Percentiles rank a stretch among this genome's conserved stretches.
Conservation (phyloP, 2,329 filamentous ascomycete species). For the Davidsoniella eucalypti region DNA sequence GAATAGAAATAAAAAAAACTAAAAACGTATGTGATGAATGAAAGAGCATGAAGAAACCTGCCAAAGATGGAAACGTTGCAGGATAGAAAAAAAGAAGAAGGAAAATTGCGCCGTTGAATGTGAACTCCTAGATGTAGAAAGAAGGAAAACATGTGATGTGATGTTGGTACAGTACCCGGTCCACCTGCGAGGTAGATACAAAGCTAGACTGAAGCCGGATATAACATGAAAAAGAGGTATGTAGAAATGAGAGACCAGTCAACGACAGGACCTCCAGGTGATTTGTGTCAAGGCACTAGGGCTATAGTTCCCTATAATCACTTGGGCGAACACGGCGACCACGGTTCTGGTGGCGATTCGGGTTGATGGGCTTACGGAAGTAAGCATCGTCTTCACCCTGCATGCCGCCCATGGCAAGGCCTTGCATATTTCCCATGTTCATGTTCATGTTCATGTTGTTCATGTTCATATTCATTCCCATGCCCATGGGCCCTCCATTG, state of each 20-base stretch:
- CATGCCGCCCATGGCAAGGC: constrained; percentile 17
- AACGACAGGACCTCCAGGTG: no score
- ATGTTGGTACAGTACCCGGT: background rate
- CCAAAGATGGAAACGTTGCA: background rate
- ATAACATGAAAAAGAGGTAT: constrained; percentile 7
- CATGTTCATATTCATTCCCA: constrained; percentile 4
- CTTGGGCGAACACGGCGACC: constrained; percentile 67
- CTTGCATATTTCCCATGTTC: constrained; percentile 22
- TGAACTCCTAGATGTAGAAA: background rate
- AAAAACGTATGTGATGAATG: background rate
- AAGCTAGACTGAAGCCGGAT: background rate
- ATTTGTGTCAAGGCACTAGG: no score
- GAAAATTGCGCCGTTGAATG: background rate
- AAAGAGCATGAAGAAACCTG: background rate
- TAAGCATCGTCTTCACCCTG: constrained; percentile 67
- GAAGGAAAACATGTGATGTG: background rate
- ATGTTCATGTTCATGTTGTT: constrained; percentile 19
- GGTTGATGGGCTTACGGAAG: constrained; percentile 90
- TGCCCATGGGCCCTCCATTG: background rate
- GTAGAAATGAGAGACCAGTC: background rate
- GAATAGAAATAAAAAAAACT: background rate
- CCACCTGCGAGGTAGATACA: no score
- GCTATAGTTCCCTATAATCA: constrained; percentile 72
- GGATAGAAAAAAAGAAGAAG: background rate
- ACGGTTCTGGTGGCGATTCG: constrained; percentile 72